Conservation (phyloP, 2,329 filamentous ascomycete species). For the Aspergillus japonicus region DNA sequence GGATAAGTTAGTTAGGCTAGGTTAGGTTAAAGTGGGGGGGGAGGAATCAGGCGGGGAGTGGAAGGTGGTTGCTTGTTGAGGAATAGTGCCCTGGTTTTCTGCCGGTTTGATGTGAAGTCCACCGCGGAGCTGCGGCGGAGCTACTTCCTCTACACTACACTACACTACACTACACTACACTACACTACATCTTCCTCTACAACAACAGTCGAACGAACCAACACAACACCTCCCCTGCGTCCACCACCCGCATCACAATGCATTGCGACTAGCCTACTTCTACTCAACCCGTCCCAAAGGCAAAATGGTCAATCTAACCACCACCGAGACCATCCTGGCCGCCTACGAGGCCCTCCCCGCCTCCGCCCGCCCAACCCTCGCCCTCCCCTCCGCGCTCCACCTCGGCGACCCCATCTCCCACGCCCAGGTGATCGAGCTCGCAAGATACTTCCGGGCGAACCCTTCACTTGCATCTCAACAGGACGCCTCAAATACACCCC, state of each 20-base stretch:
- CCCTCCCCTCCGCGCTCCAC: conserved; percentile 32
- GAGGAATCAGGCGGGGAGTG: background rate
- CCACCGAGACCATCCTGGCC: conserved; percentile 40
- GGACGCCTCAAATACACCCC: background rate
- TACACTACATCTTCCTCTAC: conserved; percentile 14
- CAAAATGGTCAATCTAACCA: conserved; percentile 44
- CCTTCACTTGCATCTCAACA: background rate
- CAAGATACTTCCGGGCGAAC: conserved; percentile 28
- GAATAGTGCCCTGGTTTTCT: conserved; percentile 17
- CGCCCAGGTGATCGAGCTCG: conserved; percentile 40
- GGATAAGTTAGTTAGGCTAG: background rate
- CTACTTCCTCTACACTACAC: background rate
- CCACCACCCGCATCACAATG: no score
- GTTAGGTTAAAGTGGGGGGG: conserved; percentile 12
- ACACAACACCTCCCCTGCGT: no score
- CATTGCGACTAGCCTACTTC: background rate
- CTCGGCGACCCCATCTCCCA: conserved; percentile 43
- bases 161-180: conserved; percentile 7
- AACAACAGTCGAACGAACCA: no score
- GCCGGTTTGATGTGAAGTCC: background rate
- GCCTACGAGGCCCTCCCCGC: conserved; percentile 39
- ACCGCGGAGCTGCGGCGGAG: background rate
- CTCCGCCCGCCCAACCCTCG: conserved; percentile 32
- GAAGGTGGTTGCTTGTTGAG: conserved; percentile 26
- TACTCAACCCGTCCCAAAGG: background rate